Percentiles rank a stretch among this genome's conserved stretches.
phyloP scores from a whole-genome alignment of 768 basidiomycete species.

The Multifurca ochricompacta region DNA sequence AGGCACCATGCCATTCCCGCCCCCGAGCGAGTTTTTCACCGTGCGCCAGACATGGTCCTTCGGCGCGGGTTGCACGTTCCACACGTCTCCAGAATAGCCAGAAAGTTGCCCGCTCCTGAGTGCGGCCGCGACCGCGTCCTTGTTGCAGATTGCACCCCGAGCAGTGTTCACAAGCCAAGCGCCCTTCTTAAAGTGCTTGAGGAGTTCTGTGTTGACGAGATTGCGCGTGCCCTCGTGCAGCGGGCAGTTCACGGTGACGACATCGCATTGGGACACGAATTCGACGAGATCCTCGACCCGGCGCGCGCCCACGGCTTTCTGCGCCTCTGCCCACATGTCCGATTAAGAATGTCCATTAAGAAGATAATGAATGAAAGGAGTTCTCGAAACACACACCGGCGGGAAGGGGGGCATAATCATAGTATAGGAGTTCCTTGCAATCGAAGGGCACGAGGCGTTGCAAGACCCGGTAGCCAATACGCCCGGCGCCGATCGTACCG shows the following conservation, averaged over 20 bases:
- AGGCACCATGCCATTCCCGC: conserved; percentile 86
- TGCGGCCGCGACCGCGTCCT: conserved; percentile 70
- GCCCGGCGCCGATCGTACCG: conserved; percentile 75
- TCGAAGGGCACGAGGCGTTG: conserved; percentile 77
- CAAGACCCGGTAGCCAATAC: conserved; percentile 59
- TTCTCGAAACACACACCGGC: conserved; percentile 33
- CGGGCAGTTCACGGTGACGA: conserved; percentile 83
- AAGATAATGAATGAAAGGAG: background rate
- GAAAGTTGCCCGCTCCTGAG: conserved; percentile 66
- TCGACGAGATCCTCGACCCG: conserved; percentile 69
- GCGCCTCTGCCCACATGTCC: conserved; percentile 42
- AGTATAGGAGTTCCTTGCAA: conserved; percentile 87
- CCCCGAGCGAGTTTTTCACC: conserved; percentile 71
- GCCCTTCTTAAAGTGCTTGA: conserved; percentile 79
- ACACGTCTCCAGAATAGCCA: conserved; percentile 58
- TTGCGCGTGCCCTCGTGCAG: conserved; percentile 79
- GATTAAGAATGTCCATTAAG: conserved; percentile 20
- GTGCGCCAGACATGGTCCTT: conserved; percentile 82
- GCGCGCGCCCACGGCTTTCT: conserved; percentile 57
- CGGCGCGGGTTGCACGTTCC: conserved; percentile 85
- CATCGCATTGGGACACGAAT: conserved; percentile 49
- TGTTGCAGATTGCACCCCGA: conserved; percentile 86
- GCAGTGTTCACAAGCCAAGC: conserved; percentile 92
- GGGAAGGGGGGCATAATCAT: conserved; percentile 72
- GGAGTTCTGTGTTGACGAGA: conserved; percentile 72